These are phyloP conservation scores for Phytopythium chamaehyphon DNA, from an alignment of 352 stramenopile genomes.

Conservation along the genomic window DNA sequence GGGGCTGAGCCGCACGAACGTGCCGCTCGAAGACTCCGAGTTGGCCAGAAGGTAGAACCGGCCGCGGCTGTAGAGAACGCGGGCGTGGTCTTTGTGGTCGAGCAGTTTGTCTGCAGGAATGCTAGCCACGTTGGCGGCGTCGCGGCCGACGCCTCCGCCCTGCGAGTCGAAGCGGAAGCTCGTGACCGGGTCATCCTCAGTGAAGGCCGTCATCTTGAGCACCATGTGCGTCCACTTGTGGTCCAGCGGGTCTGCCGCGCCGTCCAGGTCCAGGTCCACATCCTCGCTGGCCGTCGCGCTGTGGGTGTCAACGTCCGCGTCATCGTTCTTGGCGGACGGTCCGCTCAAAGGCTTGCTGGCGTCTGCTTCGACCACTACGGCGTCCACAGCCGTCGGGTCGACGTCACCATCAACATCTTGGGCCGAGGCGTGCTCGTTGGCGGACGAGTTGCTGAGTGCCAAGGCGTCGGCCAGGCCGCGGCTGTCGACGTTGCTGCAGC, in stretches of 20 bases:
- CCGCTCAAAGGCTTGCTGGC: constrained; percentile 9
- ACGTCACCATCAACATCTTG: too few relatives aligned
- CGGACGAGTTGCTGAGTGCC: constrained; percentile 13
- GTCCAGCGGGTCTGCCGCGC: constrained; percentile 20
- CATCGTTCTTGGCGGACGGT: constrained; percentile 11
- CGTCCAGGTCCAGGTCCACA: constrained; percentile 18
- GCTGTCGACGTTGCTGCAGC: constrained; percentile 13
- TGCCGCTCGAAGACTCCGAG: constrained; percentile 47
- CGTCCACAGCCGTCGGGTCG: not conserved
- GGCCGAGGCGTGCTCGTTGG: constrained; percentile 1
- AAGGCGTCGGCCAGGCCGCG: not conserved
- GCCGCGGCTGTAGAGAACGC: constrained; percentile 45
- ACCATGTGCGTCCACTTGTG: constrained; percentile 68
- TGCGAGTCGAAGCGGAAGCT: constrained; percentile 60
- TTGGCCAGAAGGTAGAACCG: constrained; percentile 63
- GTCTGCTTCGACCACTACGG: constrained; percentile 5
- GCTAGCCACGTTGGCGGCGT: constrained; percentile 47
- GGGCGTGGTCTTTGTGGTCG: constrained; percentile 41
- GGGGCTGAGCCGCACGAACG: constrained; percentile 60
- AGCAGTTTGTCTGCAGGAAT: constrained; percentile 76
- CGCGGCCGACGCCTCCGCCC: constrained; percentile 53
- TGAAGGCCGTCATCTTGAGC: constrained; percentile 82
- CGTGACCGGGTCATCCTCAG: constrained; percentile 67
- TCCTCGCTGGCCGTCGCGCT: constrained; percentile 8
- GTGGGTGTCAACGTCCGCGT: constrained; percentile 6